Conservation (phyloP, 306 rosid genomes). For the Aeschynomene evenia region DNA sequence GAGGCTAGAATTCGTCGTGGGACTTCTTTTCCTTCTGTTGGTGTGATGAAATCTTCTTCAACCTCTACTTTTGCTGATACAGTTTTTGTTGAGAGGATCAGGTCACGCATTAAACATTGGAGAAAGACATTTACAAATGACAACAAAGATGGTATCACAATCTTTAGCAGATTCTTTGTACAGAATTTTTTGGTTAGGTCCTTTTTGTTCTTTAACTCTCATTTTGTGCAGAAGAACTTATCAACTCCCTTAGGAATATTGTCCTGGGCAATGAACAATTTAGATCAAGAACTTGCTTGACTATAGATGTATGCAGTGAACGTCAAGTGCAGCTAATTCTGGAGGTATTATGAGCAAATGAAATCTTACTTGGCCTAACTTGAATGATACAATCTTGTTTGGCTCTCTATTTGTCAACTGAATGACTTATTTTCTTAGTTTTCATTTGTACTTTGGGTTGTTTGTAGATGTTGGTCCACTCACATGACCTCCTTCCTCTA, state of each 20-base stretch:
- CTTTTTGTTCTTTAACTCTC: slow-evolving; percentile 19
- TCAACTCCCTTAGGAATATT: slow-evolving; percentile 59
- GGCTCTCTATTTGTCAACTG: not conserved
- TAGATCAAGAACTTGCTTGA: slow-evolving; percentile 69
- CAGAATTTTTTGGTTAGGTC: not conserved
- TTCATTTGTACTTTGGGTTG: slow-evolving; percentile 23
- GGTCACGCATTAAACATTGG: slow-evolving; percentile 65
- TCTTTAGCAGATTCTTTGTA: not conserved
- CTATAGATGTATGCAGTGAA: slow-evolving; percentile 79
- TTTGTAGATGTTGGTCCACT: slow-evolving; percentile 57
- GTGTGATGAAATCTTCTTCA: slow-evolving; percentile 39
- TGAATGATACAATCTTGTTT: slow-evolving; percentile 17
- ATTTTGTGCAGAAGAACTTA: slow-evolving; percentile 57
- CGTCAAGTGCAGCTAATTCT: slow-evolving; percentile 70
- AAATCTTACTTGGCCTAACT: slow-evolving; percentile 14
- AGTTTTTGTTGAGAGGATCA: slow-evolving; percentile 66
- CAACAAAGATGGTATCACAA: slow-evolving; percentile 54
- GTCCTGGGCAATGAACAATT: slow-evolving; percentile 54
- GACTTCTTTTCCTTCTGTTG: slow-evolving; percentile 34
- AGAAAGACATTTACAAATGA: slow-evolving; percentile 43
- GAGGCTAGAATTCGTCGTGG: slow-evolving; percentile 54
- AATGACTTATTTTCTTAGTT: not conserved
- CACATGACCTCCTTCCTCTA: slow-evolving; percentile 69
- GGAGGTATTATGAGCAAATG: slow-evolving; percentile 52
- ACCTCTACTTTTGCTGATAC: slow-evolving; percentile 62